Evolutionary conservation across 495 filamentous ascomycete genomes (phyloP).

Genomic region (Penicillium angulare): DNA sequence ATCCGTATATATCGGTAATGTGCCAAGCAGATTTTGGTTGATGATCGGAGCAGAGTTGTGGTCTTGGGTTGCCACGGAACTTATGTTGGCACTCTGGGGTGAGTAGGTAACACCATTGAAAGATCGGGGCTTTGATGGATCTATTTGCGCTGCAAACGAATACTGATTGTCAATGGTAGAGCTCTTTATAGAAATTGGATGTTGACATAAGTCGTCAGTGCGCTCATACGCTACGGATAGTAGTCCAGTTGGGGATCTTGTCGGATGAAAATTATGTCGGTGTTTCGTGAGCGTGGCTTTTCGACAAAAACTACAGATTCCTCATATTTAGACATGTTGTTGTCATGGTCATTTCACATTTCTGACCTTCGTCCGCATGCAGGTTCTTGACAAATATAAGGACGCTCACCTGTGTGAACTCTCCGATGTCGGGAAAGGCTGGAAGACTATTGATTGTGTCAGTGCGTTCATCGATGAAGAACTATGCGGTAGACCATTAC

Average conservation of each 20-base stretch:
- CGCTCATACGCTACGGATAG: slow-evolving; percentile 42
- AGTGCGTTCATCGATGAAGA: no score
- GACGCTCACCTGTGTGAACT: slow-evolving; percentile 81
- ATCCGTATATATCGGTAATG: slow-evolving; percentile 33
- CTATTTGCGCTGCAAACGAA: no score
- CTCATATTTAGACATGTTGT: not conserved
- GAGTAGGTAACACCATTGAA: no score
- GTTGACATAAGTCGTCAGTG: slow-evolving; percentile 40
- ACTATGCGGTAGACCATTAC: no score
- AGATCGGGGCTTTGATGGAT: no score
- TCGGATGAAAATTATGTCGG: slow-evolving; percentile 65
- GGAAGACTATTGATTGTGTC: slow-evolving; percentile 61
- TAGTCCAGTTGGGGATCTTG: slow-evolving; percentile 48
- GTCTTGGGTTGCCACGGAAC: no score
- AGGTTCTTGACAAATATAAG: slow-evolving; percentile 74
- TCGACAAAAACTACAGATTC: slow-evolving; percentile 71
- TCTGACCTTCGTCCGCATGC: slow-evolving; percentile 78
- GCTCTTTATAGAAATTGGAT: slow-evolving; percentile 27
- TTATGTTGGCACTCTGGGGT: no score
- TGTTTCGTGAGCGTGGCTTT: slow-evolving; percentile 90
- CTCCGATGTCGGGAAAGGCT: slow-evolving; percentile 83
- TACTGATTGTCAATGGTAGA: slow-evolving; percentile 40
- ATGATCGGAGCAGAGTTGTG: no score
- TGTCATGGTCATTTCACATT: no score
- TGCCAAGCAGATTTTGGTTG: slow-evolving; percentile 29